phyloP scores from a whole-genome alignment of 768 basidiomycete species.

The Cubamyces lactineus region DNA sequence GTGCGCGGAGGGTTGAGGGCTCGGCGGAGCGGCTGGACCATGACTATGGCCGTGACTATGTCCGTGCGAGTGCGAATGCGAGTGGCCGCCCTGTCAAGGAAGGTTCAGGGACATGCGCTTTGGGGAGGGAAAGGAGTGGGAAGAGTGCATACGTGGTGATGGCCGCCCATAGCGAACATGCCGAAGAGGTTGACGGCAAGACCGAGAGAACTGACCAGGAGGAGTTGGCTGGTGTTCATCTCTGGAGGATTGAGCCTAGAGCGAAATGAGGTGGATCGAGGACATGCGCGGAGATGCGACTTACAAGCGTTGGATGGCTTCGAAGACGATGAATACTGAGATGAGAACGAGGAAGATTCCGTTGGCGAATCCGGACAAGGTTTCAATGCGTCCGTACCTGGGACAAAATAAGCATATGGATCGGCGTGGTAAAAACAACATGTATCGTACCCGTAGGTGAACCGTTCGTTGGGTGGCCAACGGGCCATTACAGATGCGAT shows the following conservation, averaged over 20 bases:
- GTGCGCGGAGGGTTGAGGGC: background rate
- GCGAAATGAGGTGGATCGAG: background rate
- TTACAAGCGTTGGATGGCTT: slow-evolving; percentile 93
- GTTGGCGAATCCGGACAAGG: slow-evolving; percentile 96
- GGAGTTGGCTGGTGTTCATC: slow-evolving; percentile 93
- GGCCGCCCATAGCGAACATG: slow-evolving; percentile 98
- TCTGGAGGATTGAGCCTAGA: slow-evolving; percentile 89
- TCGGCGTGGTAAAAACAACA: background rate
- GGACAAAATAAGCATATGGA: background rate
- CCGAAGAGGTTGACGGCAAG: slow-evolving; percentile 95
- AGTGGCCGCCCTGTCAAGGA: slow-evolving; percentile 55
- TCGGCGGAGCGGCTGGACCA: background rate
- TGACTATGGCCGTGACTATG: slow-evolving; percentile 36
- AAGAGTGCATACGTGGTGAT: slow-evolving; percentile 65
- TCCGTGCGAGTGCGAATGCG: slow-evolving; percentile 40
- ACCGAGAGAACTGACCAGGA: slow-evolving; percentile 88
- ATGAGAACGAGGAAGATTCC: slow-evolving; percentile 93
- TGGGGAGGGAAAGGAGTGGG: background rate
- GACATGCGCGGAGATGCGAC: background rate
- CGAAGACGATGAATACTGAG: slow-evolving; percentile 97
- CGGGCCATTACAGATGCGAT: slow-evolving; percentile 98
- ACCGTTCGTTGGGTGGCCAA: slow-evolving; percentile 93
- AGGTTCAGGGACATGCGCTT: background rate
- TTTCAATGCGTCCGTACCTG: slow-evolving; percentile 95
- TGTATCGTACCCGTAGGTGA: slow-evolving; percentile 85